phyloP scores from a whole-genome alignment of 306 rosid genomes.

The Glycine latifolia region DNA sequence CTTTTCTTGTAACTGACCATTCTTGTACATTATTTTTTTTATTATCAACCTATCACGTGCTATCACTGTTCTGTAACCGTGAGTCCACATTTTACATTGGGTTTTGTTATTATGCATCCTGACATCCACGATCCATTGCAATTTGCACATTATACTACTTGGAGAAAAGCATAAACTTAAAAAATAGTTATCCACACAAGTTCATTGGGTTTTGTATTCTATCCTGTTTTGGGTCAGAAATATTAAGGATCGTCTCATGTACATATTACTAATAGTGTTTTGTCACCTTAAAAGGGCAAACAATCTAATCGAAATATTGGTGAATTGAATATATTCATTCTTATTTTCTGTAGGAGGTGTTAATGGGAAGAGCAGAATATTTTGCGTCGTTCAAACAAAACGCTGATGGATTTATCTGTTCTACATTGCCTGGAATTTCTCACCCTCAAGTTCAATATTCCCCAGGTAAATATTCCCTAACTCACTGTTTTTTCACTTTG shows the following conservation, averaged over 20 bases:
- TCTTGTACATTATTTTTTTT: conserved; percentile 8
- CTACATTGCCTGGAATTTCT: conserved; percentile 87
- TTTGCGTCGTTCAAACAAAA: conserved; percentile 83
- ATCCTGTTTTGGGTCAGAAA: conserved; percentile 14
- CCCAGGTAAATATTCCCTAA: conserved; percentile 66
- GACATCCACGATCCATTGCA: neutral
- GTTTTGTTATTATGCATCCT: neutral
- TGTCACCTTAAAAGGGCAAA: neutral
- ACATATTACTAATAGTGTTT: neutral
- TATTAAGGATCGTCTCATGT: neutral
- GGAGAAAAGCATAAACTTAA: neutral
- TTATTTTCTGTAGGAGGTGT: conserved; percentile 71
- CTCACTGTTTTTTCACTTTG: too few relatives aligned
- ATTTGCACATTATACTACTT: neutral
- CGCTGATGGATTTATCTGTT: conserved; percentile 90
- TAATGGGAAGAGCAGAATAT: conserved; percentile 90
- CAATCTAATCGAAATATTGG: neutral
- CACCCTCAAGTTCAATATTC: conserved; percentile 94
- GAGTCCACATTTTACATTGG: conserved; percentile 1
- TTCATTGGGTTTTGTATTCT: conserved; percentile 36
- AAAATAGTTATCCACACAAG: neutral
- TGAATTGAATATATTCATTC: conserved; percentile 13
- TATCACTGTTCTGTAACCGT: conserved; percentile 11
- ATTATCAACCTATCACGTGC: conserved; percentile 23
- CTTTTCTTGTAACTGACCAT: conserved; percentile 44